Conservation (phyloP, 495 filamentous ascomycete species). For the Parathielavia hyrcaniae region DNA sequence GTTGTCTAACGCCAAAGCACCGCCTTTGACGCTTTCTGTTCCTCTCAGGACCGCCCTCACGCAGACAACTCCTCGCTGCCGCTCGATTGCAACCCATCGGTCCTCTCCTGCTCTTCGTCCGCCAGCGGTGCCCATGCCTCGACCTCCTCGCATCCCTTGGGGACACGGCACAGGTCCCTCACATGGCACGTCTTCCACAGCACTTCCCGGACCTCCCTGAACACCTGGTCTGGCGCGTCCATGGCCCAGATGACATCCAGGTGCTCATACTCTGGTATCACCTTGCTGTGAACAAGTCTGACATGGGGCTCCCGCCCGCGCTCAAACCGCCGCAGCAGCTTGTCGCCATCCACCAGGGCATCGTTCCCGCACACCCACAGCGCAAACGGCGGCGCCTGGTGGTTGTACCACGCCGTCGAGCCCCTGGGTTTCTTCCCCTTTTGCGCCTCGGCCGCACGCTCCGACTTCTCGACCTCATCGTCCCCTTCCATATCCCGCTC, state of each 20-base stretch:
- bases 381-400: constrained; percentile 74
- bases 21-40: not conserved
- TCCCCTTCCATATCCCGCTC: constrained; percentile 16
- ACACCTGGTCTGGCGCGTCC: constrained; percentile 78
- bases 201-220: constrained; percentile 71
- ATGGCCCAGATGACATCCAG: constrained; percentile 96
- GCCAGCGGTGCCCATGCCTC: constrained; percentile 16
- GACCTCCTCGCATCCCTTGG: constrained; percentile 56
- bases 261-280: constrained; percentile 90
- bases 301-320: constrained; percentile 78
- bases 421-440: constrained; percentile 34
- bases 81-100: constrained; percentile 25
- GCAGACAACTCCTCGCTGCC: constrained; percentile 23
- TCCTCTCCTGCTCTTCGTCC: not conserved
- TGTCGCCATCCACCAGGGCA: constrained; percentile 73
- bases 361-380: constrained; percentile 84
- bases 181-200: constrained; percentile 66
- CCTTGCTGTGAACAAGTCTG: constrained; percentile 67
- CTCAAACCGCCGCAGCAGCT: constrained; percentile 67
- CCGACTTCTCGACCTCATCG: constrained; percentile 4
- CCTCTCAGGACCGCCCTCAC: not conserved
- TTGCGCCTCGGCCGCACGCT: constrained; percentile 15
- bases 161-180: constrained; percentile 54
- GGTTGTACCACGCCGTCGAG: constrained; percentile 72
- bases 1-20: not conserved